A percentile compares a stretch with the other conserved stretches of the same genome.
phyloP scores from a whole-genome alignment of 345 rosid species.

The Syzygium grande region DNA sequence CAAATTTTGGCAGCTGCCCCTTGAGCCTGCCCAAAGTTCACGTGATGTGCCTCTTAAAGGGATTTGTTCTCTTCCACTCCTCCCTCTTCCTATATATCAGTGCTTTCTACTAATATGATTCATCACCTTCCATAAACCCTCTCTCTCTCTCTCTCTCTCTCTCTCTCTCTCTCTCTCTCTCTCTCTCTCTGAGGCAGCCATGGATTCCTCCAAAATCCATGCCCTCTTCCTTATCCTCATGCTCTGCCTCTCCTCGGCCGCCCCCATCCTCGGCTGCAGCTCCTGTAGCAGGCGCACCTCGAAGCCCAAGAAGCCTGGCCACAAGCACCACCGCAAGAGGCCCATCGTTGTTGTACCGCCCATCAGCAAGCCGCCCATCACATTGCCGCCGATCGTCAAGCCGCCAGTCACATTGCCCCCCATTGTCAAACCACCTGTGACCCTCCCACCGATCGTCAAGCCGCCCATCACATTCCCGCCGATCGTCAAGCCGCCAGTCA shows the following conservation, averaged over 20 bases:
- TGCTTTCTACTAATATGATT: neutral
- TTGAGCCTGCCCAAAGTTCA: constrained; percentile 38
- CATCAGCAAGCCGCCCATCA: constrained; percentile 17
- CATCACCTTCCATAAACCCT: neutral
- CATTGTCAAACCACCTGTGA: constrained; percentile 12
- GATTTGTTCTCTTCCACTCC: constrained; percentile 11
- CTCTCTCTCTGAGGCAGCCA: neutral
- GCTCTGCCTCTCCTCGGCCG: constrained; percentile 42
- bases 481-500: constrained; percentile 19
- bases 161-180: neutral
- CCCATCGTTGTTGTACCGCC: neutral
- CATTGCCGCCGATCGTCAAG: constrained; percentile 9
- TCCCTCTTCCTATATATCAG: neutral
- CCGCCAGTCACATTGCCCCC: constrained; percentile 35
- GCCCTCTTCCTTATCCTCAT: constrained; percentile 49
- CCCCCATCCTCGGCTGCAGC: constrained; percentile 51
- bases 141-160: neutral
- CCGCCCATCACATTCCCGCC: constrained; percentile 17
- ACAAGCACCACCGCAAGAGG: neutral
- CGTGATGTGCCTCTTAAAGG: constrained; percentile 45
- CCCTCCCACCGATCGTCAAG: constrained; percentile 7
- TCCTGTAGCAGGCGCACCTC: constrained; percentile 33
- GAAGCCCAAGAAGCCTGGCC: constrained; percentile 22
- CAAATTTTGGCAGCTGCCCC: constrained; percentile 59
- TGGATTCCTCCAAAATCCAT: constrained; percentile 28